Conservation (phyloP, 768 basidiomycete species). For the Grammothele lineata region DNA sequence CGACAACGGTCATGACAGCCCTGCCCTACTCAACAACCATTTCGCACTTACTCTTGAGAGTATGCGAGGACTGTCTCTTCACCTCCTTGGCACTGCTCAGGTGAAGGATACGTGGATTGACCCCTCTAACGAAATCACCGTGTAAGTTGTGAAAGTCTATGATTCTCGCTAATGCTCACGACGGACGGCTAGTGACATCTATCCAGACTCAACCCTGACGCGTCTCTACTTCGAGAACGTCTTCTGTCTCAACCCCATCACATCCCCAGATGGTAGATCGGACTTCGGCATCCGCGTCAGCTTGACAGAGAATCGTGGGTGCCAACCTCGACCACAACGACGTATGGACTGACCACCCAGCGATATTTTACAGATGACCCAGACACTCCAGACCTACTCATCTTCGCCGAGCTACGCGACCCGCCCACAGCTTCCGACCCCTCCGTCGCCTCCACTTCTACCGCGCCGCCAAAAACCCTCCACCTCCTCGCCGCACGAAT, state of each 20-base stretch:
- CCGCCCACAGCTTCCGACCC: not conserved
- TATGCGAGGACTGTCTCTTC: constrained; percentile 71
- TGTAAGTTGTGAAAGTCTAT: constrained; percentile 46
- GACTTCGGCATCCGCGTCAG: constrained; percentile 62
- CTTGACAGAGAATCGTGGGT: constrained; percentile 63
- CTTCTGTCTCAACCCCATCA: constrained; percentile 49
- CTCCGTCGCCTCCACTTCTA: constrained; percentile 21
- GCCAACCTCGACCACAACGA: too few relatives aligned
- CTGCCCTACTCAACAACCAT: constrained; percentile 54
- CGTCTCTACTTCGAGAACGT: constrained; percentile 68
- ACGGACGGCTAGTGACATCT: constrained; percentile 71
- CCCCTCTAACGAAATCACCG: constrained; percentile 35
- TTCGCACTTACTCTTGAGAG: constrained; percentile 72
- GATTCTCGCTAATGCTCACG: constrained; percentile 24
- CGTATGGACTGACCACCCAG: too few relatives aligned
- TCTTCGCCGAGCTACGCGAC: constrained; percentile 38
- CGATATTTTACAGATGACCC: constrained; percentile 70
- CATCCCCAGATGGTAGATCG: constrained; percentile 32
- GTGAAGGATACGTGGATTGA: constrained; percentile 59
- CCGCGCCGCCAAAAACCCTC: constrained; percentile 26
- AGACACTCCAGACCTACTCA: constrained; percentile 63
- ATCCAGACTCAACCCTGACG: constrained; percentile 58
- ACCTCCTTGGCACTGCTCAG: constrained; percentile 50
- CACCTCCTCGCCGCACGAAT: constrained; percentile 57
- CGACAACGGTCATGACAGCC: constrained; percentile 1